These are phyloP conservation scores for Trapa bicornis DNA, from an alignment of 345 rosid genomes.

Conservation along the genomic window DNA sequence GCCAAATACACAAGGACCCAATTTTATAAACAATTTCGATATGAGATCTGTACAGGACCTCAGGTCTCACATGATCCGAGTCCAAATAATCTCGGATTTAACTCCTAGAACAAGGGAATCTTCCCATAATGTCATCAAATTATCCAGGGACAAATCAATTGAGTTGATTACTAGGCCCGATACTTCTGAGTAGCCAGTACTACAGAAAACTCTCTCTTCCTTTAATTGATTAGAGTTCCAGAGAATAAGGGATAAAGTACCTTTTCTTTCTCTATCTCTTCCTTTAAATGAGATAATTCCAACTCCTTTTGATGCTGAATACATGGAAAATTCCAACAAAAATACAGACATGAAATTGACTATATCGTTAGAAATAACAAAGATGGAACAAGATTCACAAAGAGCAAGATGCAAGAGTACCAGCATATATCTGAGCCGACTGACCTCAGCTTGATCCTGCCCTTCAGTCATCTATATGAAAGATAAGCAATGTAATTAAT, in stretches of 20 bases:
- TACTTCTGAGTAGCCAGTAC: neutral
- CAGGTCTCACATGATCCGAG: neutral
- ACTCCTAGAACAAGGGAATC: neutral
- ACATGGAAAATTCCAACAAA: neutral
- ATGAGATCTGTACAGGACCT: neutral
- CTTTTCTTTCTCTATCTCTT: slow-evolving; percentile 80
- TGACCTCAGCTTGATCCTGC: slow-evolving; percentile 5
- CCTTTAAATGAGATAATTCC: slow-evolving; percentile 58
- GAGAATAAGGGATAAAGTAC: slow-evolving; percentile 16
- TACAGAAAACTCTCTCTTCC: neutral
- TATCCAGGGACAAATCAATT: neutral
- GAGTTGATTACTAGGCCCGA: neutral
- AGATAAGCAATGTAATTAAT: neutral
- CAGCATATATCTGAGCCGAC: slow-evolving; percentile 4
- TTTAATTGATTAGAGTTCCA: neutral
- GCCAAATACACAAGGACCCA: no score
- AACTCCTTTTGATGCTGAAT: slow-evolving; percentile 64
- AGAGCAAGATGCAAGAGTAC: neutral
- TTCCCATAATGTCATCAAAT: neutral
- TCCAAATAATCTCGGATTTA: neutral
- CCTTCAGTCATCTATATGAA: neutral
- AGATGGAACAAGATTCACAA: neutral
- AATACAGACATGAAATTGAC: neutral
- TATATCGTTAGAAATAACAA: neutral
- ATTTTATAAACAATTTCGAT: neutral